Evolutionary conservation across 345 rosid genomes (phyloP), one percentile per base, ranked within the genome.

Genomic region (Firmiana major): DNA sequence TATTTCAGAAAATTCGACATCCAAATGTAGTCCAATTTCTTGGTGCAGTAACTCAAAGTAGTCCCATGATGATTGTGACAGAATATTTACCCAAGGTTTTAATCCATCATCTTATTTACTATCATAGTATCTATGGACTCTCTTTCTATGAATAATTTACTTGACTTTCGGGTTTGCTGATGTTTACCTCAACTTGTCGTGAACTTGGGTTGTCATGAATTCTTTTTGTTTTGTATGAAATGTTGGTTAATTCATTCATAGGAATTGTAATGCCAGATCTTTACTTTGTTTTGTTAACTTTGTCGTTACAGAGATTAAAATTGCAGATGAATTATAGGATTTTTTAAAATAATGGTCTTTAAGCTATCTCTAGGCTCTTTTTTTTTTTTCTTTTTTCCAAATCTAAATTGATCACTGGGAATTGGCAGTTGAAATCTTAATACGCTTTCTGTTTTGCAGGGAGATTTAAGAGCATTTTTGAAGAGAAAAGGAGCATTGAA

Each of bases 61-160:
- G 91, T 76, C 98, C 99, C 46, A 91, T 96, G 99, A 96, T 96
- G 98, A 96, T 93, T 79, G 98, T 96, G 70, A 96, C 92, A 22
- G 99, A 93, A 80, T 93, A 92, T 81, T 81, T 96, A 75, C 97
- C 92, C 11, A 91, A 93, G 97, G 98, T 95, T 67, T 72, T 49
- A 67, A 48, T 67, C 40, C 72, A 40, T 63, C 65, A 28, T 67
- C 78, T 76, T 4, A 58, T 73, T 74, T 55, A 31, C 46, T 75
- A 40, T 11, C 54, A 49, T 55, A 45, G 49, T 34, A 17, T 75
- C 6, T 7, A 24, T 15, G 38, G 11, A 22, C 53, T 70, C 16
- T 51, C 9, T 24, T 51, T 67, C 7, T 71, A 71, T 51, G 28
- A 51, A 71, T 19, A 34, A 71, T 51, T 51, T 51, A 51, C 26